Evolutionary conservation across 768 basidiomycete genomes (phyloP).

Genomic region (Clathrus columnatus): DNA sequence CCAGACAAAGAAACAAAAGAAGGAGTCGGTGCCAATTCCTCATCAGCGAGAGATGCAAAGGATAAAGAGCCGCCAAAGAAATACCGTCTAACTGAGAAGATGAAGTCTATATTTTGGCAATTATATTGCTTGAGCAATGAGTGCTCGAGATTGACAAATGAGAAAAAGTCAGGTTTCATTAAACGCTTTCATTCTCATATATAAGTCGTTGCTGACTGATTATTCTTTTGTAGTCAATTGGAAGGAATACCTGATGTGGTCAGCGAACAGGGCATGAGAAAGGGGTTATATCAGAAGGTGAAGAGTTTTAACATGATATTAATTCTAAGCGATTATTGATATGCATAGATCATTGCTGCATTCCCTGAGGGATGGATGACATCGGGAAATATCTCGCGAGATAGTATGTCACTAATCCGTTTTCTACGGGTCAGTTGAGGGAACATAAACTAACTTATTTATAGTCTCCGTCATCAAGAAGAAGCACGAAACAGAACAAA

Average conservation of each 20-base stretch:
- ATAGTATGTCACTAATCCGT: constrained; percentile 69
- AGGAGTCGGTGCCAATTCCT: background rate
- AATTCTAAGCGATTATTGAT: no score
- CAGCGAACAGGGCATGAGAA: constrained; percentile 74
- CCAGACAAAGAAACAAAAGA: constrained; percentile 1
- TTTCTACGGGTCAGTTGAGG: no score
- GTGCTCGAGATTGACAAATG: constrained; percentile 46
- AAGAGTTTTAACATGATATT: no score
- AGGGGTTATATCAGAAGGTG: constrained; percentile 73
- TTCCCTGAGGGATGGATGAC: constrained; percentile 83
- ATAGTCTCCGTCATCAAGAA: constrained; percentile 10
- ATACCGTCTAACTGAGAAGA: constrained; percentile 69
- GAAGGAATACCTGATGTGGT: constrained; percentile 66
- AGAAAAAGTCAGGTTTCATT: constrained; percentile 23
- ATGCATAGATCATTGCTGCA: constrained; percentile 70
- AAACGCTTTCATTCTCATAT: background rate
- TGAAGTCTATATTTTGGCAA: constrained; percentile 77
- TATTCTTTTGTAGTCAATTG: constrained; percentile 34
- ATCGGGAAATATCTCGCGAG: constrained; percentile 78
- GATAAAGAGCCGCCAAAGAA: constrained; percentile 51
- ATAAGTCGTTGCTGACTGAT: no score
- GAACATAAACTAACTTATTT: background rate
- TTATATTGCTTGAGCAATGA: constrained; percentile 77
- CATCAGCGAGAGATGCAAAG: background rate
- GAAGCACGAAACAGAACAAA: constrained; percentile 8